These are phyloP conservation scores for Fagopyrum homotropicum DNA, from an alignment of 148 eudicot genomes.

Conservation along the genomic window DNA sequence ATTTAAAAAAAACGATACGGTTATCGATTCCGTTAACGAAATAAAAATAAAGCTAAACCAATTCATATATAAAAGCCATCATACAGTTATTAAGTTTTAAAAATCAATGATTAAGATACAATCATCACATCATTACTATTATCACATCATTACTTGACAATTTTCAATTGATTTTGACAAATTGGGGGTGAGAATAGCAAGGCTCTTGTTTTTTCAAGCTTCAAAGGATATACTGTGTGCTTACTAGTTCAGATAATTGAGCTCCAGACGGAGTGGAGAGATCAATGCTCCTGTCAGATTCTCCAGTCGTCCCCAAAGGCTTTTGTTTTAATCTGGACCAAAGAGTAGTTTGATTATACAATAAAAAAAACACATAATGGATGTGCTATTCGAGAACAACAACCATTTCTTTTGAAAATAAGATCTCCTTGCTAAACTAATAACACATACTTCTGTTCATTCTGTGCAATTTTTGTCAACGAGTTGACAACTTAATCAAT, in stretches of 20 bases:
- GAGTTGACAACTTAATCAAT: slow-evolving; percentile 85
- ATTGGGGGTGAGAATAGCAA: too few species aligned
- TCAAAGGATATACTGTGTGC: slow-evolving; percentile 7
- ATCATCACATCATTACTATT: too few species aligned
- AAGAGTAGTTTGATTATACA: background rate
- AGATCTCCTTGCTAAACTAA: background rate
- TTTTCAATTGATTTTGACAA: too few species aligned
- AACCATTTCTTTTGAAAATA: background rate
- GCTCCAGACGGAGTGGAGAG: slow-evolving; percentile 34
- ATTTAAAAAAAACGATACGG: too few species aligned
- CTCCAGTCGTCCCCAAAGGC: slow-evolving; percentile 24
- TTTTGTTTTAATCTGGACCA: slow-evolving; percentile 53
- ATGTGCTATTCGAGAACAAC: background rate
- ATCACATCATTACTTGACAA: too few species aligned
- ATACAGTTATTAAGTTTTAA: too few species aligned
- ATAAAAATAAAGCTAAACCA: too few species aligned
- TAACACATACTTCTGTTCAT: slow-evolving; percentile 57
- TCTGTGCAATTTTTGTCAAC: slow-evolving; percentile 50
- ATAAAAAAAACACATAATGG: background rate
- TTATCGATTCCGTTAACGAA: too few species aligned
- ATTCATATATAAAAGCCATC: too few species aligned
- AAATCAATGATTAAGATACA: too few species aligned
- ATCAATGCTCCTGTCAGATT: slow-evolving; percentile 28
- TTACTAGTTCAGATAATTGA: slow-evolving; percentile 76
- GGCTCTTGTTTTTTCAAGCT: background rate